Evolutionary conservation across 208 protist species (phyloP), one percentile per base, ranked within the genome.

Genomic region (Strigomonas culicis): DNA sequence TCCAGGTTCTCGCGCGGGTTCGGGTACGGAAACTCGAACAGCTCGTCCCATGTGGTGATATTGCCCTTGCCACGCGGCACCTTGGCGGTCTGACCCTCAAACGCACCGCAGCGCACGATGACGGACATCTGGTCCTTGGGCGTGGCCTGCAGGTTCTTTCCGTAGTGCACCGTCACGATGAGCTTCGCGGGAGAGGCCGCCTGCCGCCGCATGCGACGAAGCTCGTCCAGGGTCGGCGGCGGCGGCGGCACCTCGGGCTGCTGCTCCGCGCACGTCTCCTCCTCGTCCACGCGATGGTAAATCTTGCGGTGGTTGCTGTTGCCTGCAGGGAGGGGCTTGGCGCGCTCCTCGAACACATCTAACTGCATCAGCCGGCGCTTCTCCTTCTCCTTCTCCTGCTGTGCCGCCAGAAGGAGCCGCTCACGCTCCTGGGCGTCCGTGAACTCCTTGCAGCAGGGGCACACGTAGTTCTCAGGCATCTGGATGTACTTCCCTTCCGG

Each of bases 341-440:
- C 90, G 31, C 90, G 84, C 64, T 95, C 90, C 10, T 95, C 90
- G 63, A 92, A 90, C n/a, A 95, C 72, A 64, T 95, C 86, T n/a
- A 92, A 70, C 66, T 95, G 90, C 70, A 95, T 64, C 24, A 92
- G 55, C 34, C 75, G 72, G 21, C 86, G 83, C 31, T 68, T 74
- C 51, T 88, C 86, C 11, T 72, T 52, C 34, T 91, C 82, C 74
- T 92, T 92, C 67, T 82, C 74, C n/a, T 82, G 77, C 39, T 75
- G 75, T 2, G 75, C 78, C 27, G 82, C 80, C 50, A 70, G 69
- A 13, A 84, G 30, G 28, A 92, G 70, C 39, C 79, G 76, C 15
- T 93, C 84, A n/a, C 68, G 79, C 52, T 90, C 84, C 50, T 77
- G 63, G 27, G 66, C 59, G 53, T 80, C 74, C 57, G 63, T 80